phyloP scores from a whole-genome alignment of 768 basidiomycete genomes.

The Obba rivulosa region DNA sequence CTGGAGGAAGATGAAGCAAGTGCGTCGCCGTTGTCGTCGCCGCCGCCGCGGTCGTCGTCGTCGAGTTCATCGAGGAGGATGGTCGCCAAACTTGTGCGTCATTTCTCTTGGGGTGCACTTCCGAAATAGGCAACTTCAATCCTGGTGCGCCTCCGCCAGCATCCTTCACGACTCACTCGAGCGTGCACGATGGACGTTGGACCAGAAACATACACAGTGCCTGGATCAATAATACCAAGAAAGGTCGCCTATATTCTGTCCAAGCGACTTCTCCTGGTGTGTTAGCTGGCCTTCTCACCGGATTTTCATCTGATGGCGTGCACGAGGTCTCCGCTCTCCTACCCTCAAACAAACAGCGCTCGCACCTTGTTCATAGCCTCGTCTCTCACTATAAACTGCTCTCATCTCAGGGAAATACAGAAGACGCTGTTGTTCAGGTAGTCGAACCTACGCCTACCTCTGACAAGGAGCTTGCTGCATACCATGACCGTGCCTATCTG shows the following conservation, averaged over 20 bases:
- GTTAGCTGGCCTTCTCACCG: not conserved
- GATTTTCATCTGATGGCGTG: not conserved
- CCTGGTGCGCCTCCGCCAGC: no score
- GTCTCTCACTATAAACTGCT: slow-evolving; percentile 49
- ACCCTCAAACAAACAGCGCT: slow-evolving; percentile 66
- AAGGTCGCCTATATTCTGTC: slow-evolving; percentile 23
- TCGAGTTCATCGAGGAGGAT: no score
- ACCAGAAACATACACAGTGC: no score
- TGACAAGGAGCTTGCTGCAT: slow-evolving; percentile 51
- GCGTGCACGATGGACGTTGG: no score
- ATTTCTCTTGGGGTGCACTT: no score
- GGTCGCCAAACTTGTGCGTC: no score
- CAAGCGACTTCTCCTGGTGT: no score
- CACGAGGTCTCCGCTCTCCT: slow-evolving; percentile 48
- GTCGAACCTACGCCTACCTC: slow-evolving; percentile 52
- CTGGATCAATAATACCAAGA: slow-evolving; percentile 4
- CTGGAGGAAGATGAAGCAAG: slow-evolving; percentile 15
- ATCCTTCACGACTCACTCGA: no score
- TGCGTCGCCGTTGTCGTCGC: not conserved
- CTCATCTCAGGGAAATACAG: slow-evolving; percentile 20
- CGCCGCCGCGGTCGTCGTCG: no score
- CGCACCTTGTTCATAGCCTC: slow-evolving; percentile 60
- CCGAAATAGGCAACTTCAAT: no score
- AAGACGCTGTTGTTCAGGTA: slow-evolving; percentile 28
- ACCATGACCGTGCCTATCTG: slow-evolving; percentile 71